A percentile compares a stretch with the other conserved stretches of the same genome.
Conservation (phyloP, 2,329 filamentous ascomycete species). For the Fusarium miscanthi region DNA sequence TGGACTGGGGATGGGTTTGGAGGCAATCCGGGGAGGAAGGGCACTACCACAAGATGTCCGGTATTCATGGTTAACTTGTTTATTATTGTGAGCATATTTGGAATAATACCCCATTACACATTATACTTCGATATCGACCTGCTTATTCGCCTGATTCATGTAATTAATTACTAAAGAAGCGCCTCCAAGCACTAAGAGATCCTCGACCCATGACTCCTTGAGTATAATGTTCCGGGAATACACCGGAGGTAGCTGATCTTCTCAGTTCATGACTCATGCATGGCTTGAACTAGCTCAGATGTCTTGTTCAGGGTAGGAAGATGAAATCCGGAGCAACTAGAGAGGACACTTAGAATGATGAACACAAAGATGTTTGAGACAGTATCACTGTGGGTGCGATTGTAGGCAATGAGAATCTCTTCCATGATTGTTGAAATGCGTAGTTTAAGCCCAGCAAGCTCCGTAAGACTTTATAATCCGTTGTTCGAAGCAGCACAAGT, state of each 20-base stretch:
- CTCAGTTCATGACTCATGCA: not conserved
- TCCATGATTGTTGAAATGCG: not conserved
- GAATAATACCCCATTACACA: slow-evolving; percentile 46
- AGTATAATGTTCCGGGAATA: not conserved
- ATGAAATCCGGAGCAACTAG: not conserved
- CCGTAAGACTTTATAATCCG: not conserved
- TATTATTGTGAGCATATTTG: slow-evolving; percentile 44
- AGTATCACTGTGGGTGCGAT: not conserved
- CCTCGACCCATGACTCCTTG: not conserved
- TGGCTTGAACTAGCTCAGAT: not conserved
- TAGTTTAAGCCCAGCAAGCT: not conserved
- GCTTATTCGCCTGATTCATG: not conserved
- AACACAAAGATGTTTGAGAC: not conserved
- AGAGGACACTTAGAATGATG: not conserved
- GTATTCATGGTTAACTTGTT: slow-evolving; percentile 41
- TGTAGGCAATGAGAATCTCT: not conserved
- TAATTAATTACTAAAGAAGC: not conserved
- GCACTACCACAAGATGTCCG: slow-evolving; percentile 25
- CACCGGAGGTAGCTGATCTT: not conserved
- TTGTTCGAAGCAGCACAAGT: not conserved
- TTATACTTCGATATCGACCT: not conserved
- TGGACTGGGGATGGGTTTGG: slow-evolving; percentile 13
- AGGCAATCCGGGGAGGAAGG: slow-evolving; percentile 14
- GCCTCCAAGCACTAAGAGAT: not conserved
- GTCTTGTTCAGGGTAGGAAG: not conserved